Conservation (phyloP, 495 filamentous ascomycete species). For the Penicillium bovifimosum region DNA sequence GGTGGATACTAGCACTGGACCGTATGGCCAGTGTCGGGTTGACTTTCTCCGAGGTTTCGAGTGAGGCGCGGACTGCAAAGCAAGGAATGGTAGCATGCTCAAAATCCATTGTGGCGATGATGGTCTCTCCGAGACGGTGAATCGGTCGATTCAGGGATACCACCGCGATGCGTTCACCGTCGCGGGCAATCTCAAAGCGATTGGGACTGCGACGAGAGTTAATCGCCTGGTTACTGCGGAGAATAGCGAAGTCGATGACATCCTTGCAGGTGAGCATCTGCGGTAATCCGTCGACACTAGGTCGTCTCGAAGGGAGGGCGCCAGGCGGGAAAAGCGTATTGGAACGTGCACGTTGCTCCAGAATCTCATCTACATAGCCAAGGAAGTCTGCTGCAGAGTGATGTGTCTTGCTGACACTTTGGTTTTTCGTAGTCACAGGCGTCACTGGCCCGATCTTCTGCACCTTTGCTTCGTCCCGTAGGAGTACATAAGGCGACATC, state of each 20-base stretch:
- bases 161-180: conserved; percentile 76
- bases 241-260: conserved; percentile 84
- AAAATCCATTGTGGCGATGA: conserved; percentile 81
- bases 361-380: conserved; percentile 73
- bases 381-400: conserved; percentile 58
- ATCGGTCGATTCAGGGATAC: conserved; percentile 85
- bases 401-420: conserved; percentile 38
- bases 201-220: conserved; percentile 65
- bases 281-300: conserved; percentile 38
- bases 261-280: conserved; percentile 62
- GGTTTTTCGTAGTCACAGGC: conserved; percentile 24
- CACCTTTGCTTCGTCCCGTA: conserved; percentile 71
- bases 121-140: conserved; percentile 82
- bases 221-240: conserved; percentile 62
- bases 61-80: conserved; percentile 68
- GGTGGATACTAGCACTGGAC: conserved; percentile 72
- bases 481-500: conserved; percentile 86
- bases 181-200: conserved; percentile 90
- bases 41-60: conserved; percentile 77
- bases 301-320: conserved; percentile 55
- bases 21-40: conserved; percentile 75
- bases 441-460: conserved; percentile 28
- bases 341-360: conserved; percentile 52
- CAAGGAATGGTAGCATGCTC: conserved; percentile 64
- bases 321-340: conserved; percentile 57